Conservation (phyloP, 805 yeast species). For the Yarrowia divulgata region DNA sequence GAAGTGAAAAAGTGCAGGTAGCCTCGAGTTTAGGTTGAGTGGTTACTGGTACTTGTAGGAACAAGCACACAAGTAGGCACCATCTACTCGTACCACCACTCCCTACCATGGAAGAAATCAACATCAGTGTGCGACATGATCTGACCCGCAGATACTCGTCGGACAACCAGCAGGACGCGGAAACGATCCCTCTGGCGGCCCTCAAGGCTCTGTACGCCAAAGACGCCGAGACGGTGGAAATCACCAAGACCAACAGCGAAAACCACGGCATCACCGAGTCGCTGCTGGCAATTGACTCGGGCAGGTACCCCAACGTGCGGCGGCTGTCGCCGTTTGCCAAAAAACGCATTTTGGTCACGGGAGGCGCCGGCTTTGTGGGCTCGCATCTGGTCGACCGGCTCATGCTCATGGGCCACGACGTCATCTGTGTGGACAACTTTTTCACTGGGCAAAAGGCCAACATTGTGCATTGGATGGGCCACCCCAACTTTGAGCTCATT, state of each 20-base stretch:
- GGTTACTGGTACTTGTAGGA: no score
- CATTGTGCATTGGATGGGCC: constrained; percentile 47
- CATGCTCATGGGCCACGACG: constrained; percentile 47
- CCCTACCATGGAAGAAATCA: constrained; percentile 22
- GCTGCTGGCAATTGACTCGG: constrained; percentile 31
- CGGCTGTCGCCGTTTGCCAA: constrained; percentile 46
- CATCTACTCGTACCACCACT: background rate
- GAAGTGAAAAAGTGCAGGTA: constrained; percentile 6
- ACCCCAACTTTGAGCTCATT: constrained; percentile 47
- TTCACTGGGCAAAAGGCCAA: constrained; percentile 46
- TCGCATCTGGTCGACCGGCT: constrained; percentile 47
- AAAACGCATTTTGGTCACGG: constrained; percentile 46
- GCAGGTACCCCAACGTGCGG: constrained; percentile 44
- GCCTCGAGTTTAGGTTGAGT: background rate
- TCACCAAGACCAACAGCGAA: constrained; percentile 25
- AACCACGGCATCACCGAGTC: constrained; percentile 2
- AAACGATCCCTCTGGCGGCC: constrained; percentile 24
- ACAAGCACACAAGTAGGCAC: no score
- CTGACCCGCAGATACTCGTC: constrained; percentile 31
- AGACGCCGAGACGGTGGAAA: constrained; percentile 18
- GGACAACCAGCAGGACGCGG: constrained; percentile 23
- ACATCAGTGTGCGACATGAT: constrained; percentile 20
- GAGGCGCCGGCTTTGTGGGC: constrained; percentile 48
- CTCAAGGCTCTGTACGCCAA: constrained; percentile 29
- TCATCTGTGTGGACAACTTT: constrained; percentile 47